A percentile compares a stretch with the other conserved stretches of the same genome.
These are phyloP conservation scores for Daldinia childiae DNA, from an alignment of 495 filamentous ascomycete species.

Conservation along the genomic window DNA sequence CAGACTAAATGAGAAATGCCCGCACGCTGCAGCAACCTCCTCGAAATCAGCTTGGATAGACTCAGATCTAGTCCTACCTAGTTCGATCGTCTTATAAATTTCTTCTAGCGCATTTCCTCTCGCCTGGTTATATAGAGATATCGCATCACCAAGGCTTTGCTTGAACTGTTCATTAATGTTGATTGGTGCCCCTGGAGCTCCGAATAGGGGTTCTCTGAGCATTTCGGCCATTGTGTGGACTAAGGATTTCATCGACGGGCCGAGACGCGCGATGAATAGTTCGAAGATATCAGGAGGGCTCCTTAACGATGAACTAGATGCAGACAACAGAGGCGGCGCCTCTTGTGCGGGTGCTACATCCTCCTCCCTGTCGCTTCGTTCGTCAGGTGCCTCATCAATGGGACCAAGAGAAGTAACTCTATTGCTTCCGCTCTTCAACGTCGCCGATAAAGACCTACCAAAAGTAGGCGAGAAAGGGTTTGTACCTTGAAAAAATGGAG, in stretches of 20 bases:
- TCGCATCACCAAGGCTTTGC: conserved; percentile 78
- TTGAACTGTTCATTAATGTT: conserved; percentile 80
- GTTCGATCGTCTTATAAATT: conserved; percentile 80
- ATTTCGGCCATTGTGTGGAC: conserved; percentile 89
- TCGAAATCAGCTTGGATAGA: conserved; percentile 92
- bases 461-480: conserved; percentile 47
- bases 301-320: conserved; percentile 47
- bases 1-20: conserved; percentile 91
- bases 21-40: conserved; percentile 94
- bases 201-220: conserved; percentile 86
- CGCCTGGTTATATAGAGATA: conserved; percentile 77
- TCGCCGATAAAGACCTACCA: conserved; percentile 45
- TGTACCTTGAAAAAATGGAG: conserved; percentile 45
- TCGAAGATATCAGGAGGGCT: conserved; percentile 84
- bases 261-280: conserved; percentile 84
- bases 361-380: conserved; percentile 61
- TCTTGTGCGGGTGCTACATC: conserved; percentile 22
- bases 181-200: conserved; percentile 70
- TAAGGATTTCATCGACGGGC: conserved; percentile 94
- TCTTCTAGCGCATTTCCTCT: conserved; percentile 76
- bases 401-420: conserved; percentile 59
- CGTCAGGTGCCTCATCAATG: conserved; percentile 74
- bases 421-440: conserved; percentile 44
- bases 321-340: conserved; percentile 21
- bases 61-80: conserved; percentile 68